phyloP scores from a whole-genome alignment of 2,329 filamentous ascomycete genomes.

The Thielaviopsis ethacetica region DNA sequence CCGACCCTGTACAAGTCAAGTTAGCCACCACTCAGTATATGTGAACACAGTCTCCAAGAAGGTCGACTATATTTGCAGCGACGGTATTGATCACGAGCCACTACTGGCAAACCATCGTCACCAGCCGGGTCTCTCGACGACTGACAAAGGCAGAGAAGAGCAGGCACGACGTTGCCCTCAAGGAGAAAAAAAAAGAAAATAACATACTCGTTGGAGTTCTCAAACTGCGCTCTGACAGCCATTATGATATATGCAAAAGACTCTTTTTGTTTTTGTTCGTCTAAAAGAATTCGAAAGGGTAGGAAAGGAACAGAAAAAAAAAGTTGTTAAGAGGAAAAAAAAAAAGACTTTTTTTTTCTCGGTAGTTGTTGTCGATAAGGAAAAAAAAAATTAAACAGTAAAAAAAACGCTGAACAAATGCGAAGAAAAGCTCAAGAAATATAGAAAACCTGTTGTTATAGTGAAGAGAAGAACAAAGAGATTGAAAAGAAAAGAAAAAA shows the following conservation, averaged over 20 bases:
- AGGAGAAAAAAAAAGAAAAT: neutral
- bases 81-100: no score
- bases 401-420: neutral
- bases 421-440: neutral
- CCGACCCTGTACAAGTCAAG: conserved; percentile 50
- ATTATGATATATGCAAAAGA: conserved; percentile 24
- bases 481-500: neutral
- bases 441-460: neutral
- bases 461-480: neutral
- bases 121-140: neutral
- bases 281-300: neutral
- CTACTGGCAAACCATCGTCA: no score
- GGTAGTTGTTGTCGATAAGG: neutral
- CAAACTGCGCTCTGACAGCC: conserved; percentile 61
- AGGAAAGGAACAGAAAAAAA: no score
- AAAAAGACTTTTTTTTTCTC: neutral
- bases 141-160: neutral
- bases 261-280: no score
- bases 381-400: neutral
- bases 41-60: no score
- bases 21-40: conserved; percentile 12
- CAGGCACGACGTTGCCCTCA: neutral
- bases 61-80: no score
- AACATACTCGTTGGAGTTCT: conserved; percentile 79
- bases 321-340: neutral